phyloP scores from a whole-genome alignment of 1,139 yeast genomes.

The Hanseniaspora uvarum region DNA sequence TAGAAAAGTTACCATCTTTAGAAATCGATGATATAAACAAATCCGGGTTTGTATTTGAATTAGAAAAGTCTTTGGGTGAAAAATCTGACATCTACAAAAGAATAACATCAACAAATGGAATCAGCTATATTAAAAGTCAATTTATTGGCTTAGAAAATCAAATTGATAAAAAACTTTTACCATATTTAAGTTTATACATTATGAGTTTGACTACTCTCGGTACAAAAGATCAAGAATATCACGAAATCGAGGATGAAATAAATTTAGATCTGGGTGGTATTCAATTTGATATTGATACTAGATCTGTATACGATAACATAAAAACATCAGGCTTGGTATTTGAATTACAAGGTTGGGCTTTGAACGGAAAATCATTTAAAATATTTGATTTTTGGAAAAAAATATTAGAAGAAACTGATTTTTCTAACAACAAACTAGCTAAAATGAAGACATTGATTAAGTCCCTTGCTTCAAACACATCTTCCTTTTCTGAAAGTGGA shows the following conservation, averaged over 20 bases:
- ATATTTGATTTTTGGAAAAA: conserved; percentile 60
- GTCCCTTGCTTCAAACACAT: conserved; percentile 64
- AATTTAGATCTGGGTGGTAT: conserved; percentile 80
- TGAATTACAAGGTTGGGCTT: conserved; percentile 57
- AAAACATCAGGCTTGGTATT: conserved; percentile 38
- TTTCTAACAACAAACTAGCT: conserved; percentile 46
- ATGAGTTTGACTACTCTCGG: conserved; percentile 81
- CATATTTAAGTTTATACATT: conserved; percentile 65
- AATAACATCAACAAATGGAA: conserved; percentile 61
- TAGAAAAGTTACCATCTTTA: conserved; percentile 71
- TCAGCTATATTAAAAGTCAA: conserved; percentile 57
- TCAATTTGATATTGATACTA: conserved; percentile 46
- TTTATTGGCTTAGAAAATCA: conserved; percentile 38
- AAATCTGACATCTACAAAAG: conserved; percentile 33
- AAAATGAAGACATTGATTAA: conserved; percentile 67
- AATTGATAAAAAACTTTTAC: conserved; percentile 51
- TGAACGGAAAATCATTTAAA: conserved; percentile 52
- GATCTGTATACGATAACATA: conserved; percentile 41
- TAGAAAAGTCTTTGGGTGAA: not conserved
- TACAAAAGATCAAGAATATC: conserved; percentile 56
- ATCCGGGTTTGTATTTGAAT: conserved; percentile 35
- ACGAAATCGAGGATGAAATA: conserved; percentile 75
- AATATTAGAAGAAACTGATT: conserved; percentile 58
- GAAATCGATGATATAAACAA: conserved; percentile 61
- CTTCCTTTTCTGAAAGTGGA: conserved; percentile 80